These are phyloP conservation scores for Spatholobus suberectus DNA, from an alignment of 306 rosid genomes.

Conservation along the genomic window DNA sequence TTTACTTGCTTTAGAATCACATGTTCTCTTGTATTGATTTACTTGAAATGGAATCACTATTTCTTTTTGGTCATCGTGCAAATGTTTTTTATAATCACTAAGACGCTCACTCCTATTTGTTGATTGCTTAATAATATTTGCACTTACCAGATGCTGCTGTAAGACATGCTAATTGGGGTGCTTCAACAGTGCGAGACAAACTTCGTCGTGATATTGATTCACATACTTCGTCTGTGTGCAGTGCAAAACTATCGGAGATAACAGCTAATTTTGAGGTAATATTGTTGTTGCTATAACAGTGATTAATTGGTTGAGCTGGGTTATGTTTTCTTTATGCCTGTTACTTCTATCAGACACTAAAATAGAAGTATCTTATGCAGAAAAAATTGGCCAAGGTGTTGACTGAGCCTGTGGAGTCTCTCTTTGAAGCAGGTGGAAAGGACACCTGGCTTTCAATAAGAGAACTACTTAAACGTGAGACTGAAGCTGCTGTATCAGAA, in stretches of 20 bases:
- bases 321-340: conserved; percentile 20
- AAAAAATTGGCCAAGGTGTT: conserved; percentile 63
- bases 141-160: conserved; percentile 68
- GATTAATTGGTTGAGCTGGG: conserved; percentile 28
- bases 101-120: not conserved
- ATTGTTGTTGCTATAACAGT: not conserved
- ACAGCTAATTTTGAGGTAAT: conserved; percentile 65
- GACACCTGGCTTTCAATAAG: conserved; percentile 83
- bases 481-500: conserved; percentile 58
- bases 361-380: conserved; percentile 52
- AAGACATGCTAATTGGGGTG: conserved; percentile 72
- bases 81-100: not conserved
- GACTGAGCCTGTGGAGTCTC: conserved; percentile 70
- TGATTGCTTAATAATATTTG: conserved; percentile 28
- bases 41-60: conserved; percentile 4
- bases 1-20: conserved; percentile 23
- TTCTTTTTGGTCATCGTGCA: not conserved
- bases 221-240: conserved; percentile 63
- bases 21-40: conserved; percentile 18
- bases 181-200: conserved; percentile 68
- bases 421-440: conserved; percentile 73
- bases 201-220: conserved; percentile 74
- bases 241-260: conserved; percentile 62
- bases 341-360: conserved; percentile 32
- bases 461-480: conserved; percentile 72